Evolutionary conservation across 768 basidiomycete species (phyloP).

Genomic region (Amanita muscaria): DNA sequence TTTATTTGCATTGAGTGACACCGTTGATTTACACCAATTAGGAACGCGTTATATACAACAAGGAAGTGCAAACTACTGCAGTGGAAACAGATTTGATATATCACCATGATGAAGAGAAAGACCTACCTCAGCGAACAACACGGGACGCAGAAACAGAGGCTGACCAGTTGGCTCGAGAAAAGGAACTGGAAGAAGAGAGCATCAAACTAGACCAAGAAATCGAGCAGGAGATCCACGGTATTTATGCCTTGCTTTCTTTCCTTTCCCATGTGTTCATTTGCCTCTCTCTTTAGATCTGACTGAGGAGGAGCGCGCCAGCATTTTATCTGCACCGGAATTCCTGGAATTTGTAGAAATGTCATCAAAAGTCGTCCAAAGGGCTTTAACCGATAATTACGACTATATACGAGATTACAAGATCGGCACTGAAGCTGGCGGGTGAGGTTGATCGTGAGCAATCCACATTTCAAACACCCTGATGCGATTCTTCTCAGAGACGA

Average conservation of each 20-base stretch:
- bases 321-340: slow-evolving; percentile 86
- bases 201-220: slow-evolving; percentile 79
- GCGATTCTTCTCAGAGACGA: slow-evolving; percentile 53
- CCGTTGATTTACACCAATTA: slow-evolving; percentile 17
- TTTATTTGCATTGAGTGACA: background rate
- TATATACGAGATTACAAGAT: slow-evolving; percentile 97
- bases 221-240: slow-evolving; percentile 79
- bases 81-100: slow-evolving; percentile 66
- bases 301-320: slow-evolving; percentile 75
- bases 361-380: slow-evolving; percentile 91
- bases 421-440: slow-evolving; percentile 78
- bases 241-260: slow-evolving; percentile 3
- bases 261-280: background rate
- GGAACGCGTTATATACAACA: slow-evolving; percentile 79
- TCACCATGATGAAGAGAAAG: slow-evolving; percentile 58
- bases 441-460: slow-evolving; percentile 18
- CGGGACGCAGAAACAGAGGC: slow-evolving; percentile 42
- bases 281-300: slow-evolving; percentile 53
- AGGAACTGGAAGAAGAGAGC: slow-evolving; percentile 76
- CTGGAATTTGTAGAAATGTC: slow-evolving; percentile 90
- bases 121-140: slow-evolving; percentile 22
- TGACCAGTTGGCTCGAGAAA: slow-evolving; percentile 53
- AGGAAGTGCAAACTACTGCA: slow-evolving; percentile 73
- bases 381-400: slow-evolving; percentile 92
- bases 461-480: background rate